phyloP scores from a whole-genome alignment of 1,139 yeast genomes.

The Suhomyces ambrosiae region DNA sequence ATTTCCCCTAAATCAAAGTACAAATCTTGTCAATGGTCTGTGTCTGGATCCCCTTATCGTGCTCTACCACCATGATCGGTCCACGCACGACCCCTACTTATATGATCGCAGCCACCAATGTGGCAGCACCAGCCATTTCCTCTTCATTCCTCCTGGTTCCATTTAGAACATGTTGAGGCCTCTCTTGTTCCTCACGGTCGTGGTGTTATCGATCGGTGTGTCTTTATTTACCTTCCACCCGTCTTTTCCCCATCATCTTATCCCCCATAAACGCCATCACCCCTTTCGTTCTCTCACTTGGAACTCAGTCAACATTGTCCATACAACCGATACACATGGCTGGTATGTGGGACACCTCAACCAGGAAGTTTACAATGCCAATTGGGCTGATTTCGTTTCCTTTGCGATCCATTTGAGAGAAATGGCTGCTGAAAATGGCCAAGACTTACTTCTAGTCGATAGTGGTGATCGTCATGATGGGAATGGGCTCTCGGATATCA shows the following conservation, averaged over 20 bases:
- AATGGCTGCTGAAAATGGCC: constrained; percentile 46
- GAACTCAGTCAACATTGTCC: constrained; percentile 79
- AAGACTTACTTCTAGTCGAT: constrained; percentile 75
- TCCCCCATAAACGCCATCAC: background rate
- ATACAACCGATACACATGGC: constrained; percentile 95
- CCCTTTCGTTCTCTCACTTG: constrained; percentile 51
- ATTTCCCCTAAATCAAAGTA: too few relatives aligned
- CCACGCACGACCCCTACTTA: too few relatives aligned
- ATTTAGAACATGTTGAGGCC: constrained; percentile 1
- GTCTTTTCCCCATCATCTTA: constrained; percentile 1
- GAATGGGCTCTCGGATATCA: constrained; percentile 82
- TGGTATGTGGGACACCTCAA: constrained; percentile 89
- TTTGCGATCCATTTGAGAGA: constrained; percentile 56
- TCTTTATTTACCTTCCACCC: constrained; percentile 5
- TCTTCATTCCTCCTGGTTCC: background rate
- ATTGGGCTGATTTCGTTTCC: constrained; percentile 91
- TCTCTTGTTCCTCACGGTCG: constrained; percentile 1
- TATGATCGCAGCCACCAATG: too few relatives aligned
- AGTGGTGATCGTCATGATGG: constrained; percentile 97
- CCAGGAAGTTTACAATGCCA: constrained; percentile 74
- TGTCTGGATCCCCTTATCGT: too few relatives aligned
- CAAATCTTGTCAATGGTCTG: too few relatives aligned
- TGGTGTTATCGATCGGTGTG: constrained; percentile 2
- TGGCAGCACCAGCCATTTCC: constrained; percentile 62
- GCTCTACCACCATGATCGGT: too few relatives aligned